Conservation (phyloP, 2,329 filamentous ascomycete species). For the Curvularia spicifera region DNA sequence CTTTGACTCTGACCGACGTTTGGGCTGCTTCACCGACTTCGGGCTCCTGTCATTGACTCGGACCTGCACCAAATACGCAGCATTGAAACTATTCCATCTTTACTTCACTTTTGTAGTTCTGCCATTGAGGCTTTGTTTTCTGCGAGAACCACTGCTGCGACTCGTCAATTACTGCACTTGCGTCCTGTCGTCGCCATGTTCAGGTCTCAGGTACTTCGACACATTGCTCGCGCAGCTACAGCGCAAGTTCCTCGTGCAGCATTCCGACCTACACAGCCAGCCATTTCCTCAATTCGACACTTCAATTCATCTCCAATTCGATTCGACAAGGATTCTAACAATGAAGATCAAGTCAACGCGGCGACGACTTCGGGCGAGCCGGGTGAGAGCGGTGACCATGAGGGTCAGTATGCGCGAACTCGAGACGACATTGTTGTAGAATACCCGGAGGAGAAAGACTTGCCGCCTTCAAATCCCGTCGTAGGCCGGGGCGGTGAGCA, state of each 20-base stretch:
- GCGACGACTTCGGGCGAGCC: conserved; percentile 48
- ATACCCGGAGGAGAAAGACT: conserved; percentile 75
- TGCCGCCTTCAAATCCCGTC: conserved; percentile 74
- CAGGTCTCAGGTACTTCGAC: conserved; percentile 42
- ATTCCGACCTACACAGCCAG: conserved; percentile 28
- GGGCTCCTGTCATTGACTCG: conserved; percentile 4
- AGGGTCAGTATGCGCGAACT: conserved; percentile 78
- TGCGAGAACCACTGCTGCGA: neutral
- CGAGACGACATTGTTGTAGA: conserved; percentile 79
- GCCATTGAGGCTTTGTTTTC: neutral
- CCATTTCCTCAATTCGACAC: conserved; percentile 28
- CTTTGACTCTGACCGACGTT: neutral
- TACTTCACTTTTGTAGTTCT: neutral
- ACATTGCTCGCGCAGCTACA: conserved; percentile 35
- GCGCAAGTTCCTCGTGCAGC: conserved; percentile 39
- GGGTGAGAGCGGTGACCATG: conserved; percentile 55
- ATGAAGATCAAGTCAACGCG: conserved; percentile 40
- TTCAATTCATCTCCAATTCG: conserved; percentile 40
- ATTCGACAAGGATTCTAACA: conserved; percentile 32
- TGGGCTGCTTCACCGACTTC: conserved; percentile 20
- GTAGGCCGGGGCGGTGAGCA: conserved; percentile 79
- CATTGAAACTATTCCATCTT: neutral
- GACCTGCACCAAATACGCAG: conserved; percentile 3
- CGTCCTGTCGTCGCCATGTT: conserved; percentile 37
- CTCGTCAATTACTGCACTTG: conserved; percentile 2